These are phyloP conservation scores for Lactarius hengduanensis DNA, from an alignment of 768 basidiomycete genomes.

Conservation along the genomic window DNA sequence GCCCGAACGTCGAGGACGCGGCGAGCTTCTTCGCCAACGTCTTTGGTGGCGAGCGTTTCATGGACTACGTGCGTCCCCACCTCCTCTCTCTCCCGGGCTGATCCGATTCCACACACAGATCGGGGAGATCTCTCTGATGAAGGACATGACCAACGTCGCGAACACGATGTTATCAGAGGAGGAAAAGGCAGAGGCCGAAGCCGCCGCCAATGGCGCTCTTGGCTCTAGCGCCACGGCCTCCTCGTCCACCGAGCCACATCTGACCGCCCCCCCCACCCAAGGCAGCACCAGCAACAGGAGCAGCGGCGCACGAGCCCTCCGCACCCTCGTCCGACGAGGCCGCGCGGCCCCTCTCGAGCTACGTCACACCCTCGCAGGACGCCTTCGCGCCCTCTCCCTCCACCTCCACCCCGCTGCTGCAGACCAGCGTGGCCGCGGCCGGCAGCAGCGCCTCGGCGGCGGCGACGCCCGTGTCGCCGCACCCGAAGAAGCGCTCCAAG, in stretches of 20 bases:
- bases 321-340: conserved; percentile 7
- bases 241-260: not conserved
- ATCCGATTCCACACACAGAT: conserved; percentile 59
- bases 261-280: conserved; percentile 1
- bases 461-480: conserved; percentile 25
- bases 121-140: conserved; percentile 95
- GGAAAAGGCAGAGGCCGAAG: conserved; percentile 68
- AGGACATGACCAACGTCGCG: conserved; percentile 84
- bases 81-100: conserved; percentile 5
- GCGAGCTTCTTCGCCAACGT: conserved; percentile 93
- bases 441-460: conserved; percentile 19
- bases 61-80: conserved; percentile 67
- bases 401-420: conserved; percentile 4
- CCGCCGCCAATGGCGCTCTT: conserved; percentile 30
- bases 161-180: conserved; percentile 90
- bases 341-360: not conserved
- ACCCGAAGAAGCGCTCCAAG: conserved; percentile 44
- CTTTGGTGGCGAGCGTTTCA: conserved; percentile 92
- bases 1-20: conserved; percentile 81
- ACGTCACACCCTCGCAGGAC: not conserved
- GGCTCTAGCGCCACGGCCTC: conserved; percentile 30
- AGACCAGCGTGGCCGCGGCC: conserved; percentile 1
- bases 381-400: not conserved
- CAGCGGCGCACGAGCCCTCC: not conserved
- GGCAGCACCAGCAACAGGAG: conserved; percentile 2